These are phyloP conservation scores for Aureobasidium lini DNA, from an alignment of 2,329 filamentous ascomycete genomes.

Conservation along the genomic window DNA sequence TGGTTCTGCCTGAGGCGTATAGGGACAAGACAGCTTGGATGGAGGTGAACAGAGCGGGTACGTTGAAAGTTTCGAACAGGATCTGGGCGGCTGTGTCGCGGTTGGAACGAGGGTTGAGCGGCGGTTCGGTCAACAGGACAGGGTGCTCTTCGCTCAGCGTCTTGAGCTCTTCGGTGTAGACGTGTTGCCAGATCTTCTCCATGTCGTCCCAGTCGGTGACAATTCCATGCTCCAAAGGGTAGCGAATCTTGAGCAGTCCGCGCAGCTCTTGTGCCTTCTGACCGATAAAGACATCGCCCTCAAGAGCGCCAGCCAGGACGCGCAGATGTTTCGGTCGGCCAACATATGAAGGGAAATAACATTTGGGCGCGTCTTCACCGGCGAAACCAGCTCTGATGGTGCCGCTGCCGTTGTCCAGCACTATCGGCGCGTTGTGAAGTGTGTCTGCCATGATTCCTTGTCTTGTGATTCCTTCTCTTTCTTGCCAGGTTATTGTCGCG, in stretches of 20 bases:
- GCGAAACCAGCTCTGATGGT: conserved; percentile 97
- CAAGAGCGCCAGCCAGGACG: conserved; percentile 89
- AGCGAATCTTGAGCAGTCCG: conserved; percentile 88
- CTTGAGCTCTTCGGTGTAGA: conserved; percentile 93
- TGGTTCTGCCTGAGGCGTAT: conserved; percentile 92
- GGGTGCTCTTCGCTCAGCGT: conserved; percentile 98
- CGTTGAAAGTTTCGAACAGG: conserved; percentile 97
- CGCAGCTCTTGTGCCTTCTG: conserved; percentile 83
- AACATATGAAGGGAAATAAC: conserved; percentile 95
- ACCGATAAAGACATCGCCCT: conserved; percentile 96
- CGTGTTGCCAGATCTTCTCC: conserved; percentile 98
- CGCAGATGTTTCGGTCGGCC: conserved; percentile 91
- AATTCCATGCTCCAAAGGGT: conserved; percentile 93
- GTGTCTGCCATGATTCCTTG: conserved; percentile 48
- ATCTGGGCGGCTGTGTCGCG: conserved; percentile 95
- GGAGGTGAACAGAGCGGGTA: conserved; percentile 90
- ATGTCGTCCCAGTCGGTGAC: conserved; percentile 99
- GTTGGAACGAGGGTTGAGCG: conserved; percentile 89
- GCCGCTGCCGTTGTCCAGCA: conserved; percentile 97
- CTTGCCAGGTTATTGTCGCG: not conserved
- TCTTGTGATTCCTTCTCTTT: not conserved
- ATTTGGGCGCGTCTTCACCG: conserved; percentile 91
- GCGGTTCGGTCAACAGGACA: conserved; percentile 90
- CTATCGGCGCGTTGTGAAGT: conserved; percentile 94
- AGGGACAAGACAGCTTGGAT: conserved; percentile 95